A percentile compares a stretch with the other conserved stretches of the same genome.
Conservation (phyloP, 1,284 basidiomycete species). For the Microbotryomycetes sp. region DNA sequence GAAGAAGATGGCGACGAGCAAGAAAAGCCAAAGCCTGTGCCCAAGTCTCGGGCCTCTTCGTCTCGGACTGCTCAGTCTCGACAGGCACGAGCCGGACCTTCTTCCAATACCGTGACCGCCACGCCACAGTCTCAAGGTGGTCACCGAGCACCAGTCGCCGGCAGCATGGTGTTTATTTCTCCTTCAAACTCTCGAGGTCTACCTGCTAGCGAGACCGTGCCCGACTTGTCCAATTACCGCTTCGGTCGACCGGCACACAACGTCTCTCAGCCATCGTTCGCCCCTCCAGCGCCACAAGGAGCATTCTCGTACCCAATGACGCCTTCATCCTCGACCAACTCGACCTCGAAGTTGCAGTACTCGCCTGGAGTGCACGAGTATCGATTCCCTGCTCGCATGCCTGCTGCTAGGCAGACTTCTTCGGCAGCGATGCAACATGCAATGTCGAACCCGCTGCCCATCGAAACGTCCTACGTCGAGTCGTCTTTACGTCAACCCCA, state of each 20-base stretch:
- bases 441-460: not conserved
- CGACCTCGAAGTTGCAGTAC: not conserved
- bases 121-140: too few relatives aligned
- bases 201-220: too few relatives aligned
- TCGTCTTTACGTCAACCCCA: too few relatives aligned
- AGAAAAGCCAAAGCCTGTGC: too few relatives aligned
- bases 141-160: too few relatives aligned
- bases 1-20: not conserved
- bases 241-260: not conserved
- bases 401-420: not conserved
- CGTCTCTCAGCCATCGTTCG: not conserved
- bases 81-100: too few relatives aligned
- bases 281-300: not conserved
- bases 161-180: not conserved
- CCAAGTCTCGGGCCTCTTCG: too few relatives aligned
- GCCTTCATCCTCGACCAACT: not conserved
- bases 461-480: too few relatives aligned
- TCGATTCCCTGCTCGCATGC: not conserved
- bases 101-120: too few relatives aligned
- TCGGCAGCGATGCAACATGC: not conserved
- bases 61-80: too few relatives aligned
- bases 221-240: not conserved
- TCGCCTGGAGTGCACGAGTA: not conserved
- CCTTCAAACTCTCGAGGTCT: too few relatives aligned
- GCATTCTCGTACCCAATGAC: not conserved